Evolutionary conservation across 2,329 filamentous ascomycete species (phyloP).

Genomic region (Neofusicoccum kwambonambiense): DNA sequence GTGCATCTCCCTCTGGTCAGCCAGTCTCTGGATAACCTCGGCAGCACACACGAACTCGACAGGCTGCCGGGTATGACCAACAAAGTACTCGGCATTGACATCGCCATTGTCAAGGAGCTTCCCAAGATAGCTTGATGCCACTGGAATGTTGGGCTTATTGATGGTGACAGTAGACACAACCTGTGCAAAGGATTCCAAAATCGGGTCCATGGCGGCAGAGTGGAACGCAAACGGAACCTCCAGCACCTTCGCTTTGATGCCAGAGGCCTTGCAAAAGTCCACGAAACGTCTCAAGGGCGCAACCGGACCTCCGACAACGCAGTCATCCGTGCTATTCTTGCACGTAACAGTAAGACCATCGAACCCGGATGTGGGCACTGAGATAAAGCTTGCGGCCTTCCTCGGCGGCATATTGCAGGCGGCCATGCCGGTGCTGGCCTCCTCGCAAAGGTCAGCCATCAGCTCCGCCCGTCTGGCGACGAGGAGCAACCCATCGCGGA

Average conservation of each 20-base stretch:
- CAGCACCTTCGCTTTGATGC: slow-evolving; percentile 24
- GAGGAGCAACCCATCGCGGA: background rate
- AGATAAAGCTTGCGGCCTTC: background rate
- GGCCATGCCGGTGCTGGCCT: slow-evolving; percentile 27
- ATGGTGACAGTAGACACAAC: background rate
- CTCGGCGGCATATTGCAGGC: slow-evolving; percentile 18
- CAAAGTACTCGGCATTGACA: background rate
- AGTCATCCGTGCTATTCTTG: slow-evolving; percentile 21
- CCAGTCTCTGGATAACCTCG: background rate
- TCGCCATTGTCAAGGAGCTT: background rate
- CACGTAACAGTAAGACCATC: slow-evolving; percentile 17
- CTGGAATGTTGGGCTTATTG: background rate
- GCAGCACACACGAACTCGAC: background rate
- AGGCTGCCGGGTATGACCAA: background rate
- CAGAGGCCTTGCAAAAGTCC: slow-evolving; percentile 14
- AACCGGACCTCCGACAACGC: slow-evolving; percentile 20
- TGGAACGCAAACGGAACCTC: slow-evolving; percentile 28
- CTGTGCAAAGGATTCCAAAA: slow-evolving; percentile 21
- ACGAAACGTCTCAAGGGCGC: slow-evolving; percentile 21
- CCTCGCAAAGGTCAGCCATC: slow-evolving; percentile 23
- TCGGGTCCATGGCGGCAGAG: slow-evolving; percentile 28
- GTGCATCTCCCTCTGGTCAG: background rate
- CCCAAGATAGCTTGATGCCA: background rate
- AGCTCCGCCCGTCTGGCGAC: background rate
- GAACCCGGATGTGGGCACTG: too few species aligned